These are phyloP conservation scores for Penicillium griseofulvum DNA, from an alignment of 2,329 filamentous ascomycete genomes.

Conservation along the genomic window DNA sequence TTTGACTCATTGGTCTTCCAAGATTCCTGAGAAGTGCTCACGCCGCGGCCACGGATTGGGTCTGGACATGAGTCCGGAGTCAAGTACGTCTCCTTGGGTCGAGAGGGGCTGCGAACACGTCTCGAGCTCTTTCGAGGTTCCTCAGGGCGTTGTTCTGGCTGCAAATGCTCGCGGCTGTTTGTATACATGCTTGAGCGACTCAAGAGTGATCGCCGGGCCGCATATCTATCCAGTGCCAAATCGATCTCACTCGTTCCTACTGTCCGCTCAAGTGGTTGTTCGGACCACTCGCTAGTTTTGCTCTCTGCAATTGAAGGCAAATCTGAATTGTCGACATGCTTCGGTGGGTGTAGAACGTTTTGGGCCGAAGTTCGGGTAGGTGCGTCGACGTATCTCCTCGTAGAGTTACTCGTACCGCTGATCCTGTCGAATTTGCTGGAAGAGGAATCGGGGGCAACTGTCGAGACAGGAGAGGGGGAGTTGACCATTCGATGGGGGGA, in stretches of 20 bases:
- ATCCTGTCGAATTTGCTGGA: slow-evolving; percentile 21
- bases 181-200: slow-evolving; percentile 26
- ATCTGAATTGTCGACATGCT: slow-evolving; percentile 19
- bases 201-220: slow-evolving; percentile 23
- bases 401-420: slow-evolving; percentile 16
- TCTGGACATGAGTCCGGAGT: slow-evolving; percentile 21
- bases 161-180: slow-evolving; percentile 25
- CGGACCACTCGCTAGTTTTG: slow-evolving; percentile 23
- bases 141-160: slow-evolving; percentile 17
- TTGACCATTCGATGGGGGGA: slow-evolving; percentile 44
- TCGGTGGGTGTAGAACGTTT: slow-evolving; percentile 4
- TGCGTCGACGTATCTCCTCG: slow-evolving; percentile 30
- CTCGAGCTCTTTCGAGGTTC: slow-evolving; percentile 17
- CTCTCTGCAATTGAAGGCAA: slow-evolving; percentile 20
- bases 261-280: slow-evolving; percentile 29
- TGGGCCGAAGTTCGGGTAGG: slow-evolving; percentile 15
- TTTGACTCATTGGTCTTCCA: slow-evolving; percentile 14
- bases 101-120: slow-evolving; percentile 25
- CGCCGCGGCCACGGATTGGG: slow-evolving; percentile 12
- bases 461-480: slow-evolving; percentile 41
- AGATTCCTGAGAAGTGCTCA: slow-evolving; percentile 20
- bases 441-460: slow-evolving; percentile 33
- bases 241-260: slow-evolving; percentile 37
- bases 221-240: slow-evolving; percentile 31
- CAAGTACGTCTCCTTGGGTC: slow-evolving; percentile 26